Evolutionary conservation across 2,329 filamentous ascomycete genomes (phyloP).

Genomic region (Parasarocladium wereldwijsianum): DNA sequence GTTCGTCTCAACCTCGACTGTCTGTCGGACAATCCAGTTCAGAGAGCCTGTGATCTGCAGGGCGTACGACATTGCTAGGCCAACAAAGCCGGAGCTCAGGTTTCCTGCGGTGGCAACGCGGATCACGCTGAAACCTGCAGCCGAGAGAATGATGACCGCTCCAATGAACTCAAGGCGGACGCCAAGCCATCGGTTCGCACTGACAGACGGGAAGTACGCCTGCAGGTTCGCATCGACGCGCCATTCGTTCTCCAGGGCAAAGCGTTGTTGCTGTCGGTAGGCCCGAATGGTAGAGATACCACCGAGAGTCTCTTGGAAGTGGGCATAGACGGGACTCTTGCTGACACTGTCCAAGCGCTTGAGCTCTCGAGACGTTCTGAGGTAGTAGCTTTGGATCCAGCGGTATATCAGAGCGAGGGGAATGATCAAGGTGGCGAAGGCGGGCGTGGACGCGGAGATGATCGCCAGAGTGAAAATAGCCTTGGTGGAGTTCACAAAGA

Average conservation of each 20-base stretch:
- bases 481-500: conserved; percentile 62
- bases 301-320: conserved; percentile 94
- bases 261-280: conserved; percentile 77
- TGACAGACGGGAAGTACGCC: conserved; percentile 92
- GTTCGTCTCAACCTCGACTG: conserved; percentile 99
- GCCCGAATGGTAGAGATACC: conserved; percentile 92
- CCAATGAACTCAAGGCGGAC: conserved; percentile 92
- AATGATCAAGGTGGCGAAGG: conserved; percentile 66
- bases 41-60: conserved; percentile 93
- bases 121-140: conserved; percentile 70
- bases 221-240: conserved; percentile 87
- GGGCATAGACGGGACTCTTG: conserved; percentile 90
- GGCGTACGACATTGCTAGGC: conserved; percentile 92
- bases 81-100: conserved; percentile 62
- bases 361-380: conserved; percentile 87
- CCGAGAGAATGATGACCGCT: conserved; percentile 77
- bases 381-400: conserved; percentile 92
- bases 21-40: conserved; percentile 98
- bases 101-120: conserved; percentile 55
- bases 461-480: conserved; percentile 75
- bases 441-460: conserved; percentile 68
- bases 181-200: conserved; percentile 85
- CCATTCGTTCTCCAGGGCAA: conserved; percentile 92
- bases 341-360: conserved; percentile 93
- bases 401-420: conserved; percentile 73